Percentiles rank a stretch among this genome's conserved stretches.
These are phyloP conservation scores for Paecilomyces fulvus DNA, from an alignment of 2,329 filamentous ascomycete species.

Conservation along the genomic window DNA sequence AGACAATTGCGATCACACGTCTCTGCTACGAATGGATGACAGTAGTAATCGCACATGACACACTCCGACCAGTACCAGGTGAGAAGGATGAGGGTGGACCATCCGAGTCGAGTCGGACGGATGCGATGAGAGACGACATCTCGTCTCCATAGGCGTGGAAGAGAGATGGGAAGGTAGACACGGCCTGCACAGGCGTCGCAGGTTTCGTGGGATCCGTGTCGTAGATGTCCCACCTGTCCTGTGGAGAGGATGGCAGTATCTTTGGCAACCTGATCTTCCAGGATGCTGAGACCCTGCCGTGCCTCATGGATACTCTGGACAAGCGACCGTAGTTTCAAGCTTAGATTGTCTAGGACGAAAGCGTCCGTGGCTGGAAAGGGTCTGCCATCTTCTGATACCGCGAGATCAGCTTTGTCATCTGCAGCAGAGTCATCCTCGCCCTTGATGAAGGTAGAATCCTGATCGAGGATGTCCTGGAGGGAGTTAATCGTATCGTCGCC, in stretches of 20 bases:
- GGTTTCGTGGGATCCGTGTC: constrained; percentile 12
- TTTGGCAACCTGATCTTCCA: constrained; percentile 30
- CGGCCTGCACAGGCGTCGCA: constrained; percentile 18
- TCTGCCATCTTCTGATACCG: constrained; percentile 3
- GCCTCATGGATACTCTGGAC: constrained; percentile 33
- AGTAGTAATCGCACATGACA: constrained; percentile 43
- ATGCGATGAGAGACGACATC: constrained; percentile 18
- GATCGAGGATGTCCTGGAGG: constrained; percentile 33
- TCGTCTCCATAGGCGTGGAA: constrained; percentile 29
- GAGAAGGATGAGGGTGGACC: constrained; percentile 31
- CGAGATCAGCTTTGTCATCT: constrained; percentile 19
- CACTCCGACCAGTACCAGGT: constrained; percentile 44
- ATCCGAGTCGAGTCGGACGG: constrained; percentile 30
- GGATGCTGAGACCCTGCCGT: constrained; percentile 28
- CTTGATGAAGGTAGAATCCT: constrained; percentile 17
- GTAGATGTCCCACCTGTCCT: constrained; percentile 2
- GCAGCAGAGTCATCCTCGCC: constrained; percentile 13
- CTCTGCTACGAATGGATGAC: constrained; percentile 41
- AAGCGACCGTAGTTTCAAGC: constrained; percentile 31
- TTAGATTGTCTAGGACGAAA: constrained; percentile 28
- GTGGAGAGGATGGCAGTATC: constrained; percentile 9
- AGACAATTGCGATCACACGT: constrained; percentile 44
- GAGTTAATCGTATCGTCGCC: constrained; percentile 40
- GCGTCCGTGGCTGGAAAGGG: constrained; percentile 6
- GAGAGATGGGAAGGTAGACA: constrained; percentile 23